These are phyloP conservation scores for Aspergillus mulundensis DNA, from an alignment of 495 filamentous ascomycete species.

Conservation along the genomic window DNA sequence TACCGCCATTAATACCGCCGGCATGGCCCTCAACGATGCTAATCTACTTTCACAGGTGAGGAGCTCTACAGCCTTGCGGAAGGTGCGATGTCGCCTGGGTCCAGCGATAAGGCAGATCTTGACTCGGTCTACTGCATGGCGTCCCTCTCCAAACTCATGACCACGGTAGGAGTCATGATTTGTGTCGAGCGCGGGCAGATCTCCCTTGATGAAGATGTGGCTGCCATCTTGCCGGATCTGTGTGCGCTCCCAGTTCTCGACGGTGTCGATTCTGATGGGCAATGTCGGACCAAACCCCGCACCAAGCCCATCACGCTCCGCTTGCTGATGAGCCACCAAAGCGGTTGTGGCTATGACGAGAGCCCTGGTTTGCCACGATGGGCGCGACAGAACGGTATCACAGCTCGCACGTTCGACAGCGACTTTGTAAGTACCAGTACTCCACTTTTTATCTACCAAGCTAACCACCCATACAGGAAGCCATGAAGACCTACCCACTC, in stretches of 20 bases:
- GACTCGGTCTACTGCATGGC: background rate
- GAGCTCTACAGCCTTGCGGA: background rate
- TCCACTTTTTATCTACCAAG: background rate
- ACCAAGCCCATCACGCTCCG: background rate
- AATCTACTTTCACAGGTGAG: no score
- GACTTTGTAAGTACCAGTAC: background rate
- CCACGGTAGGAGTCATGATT: background rate
- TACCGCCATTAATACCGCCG: no score
- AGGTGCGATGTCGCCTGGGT: background rate
- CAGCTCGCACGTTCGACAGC: background rate
- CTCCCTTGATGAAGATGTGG: background rate
- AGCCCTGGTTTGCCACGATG: background rate
- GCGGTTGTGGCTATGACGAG: background rate
- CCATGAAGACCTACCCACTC: slow-evolving; percentile 24
- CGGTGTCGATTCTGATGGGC: background rate
- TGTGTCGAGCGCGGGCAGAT: background rate
- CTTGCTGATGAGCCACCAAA: background rate
- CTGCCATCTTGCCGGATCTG: background rate
- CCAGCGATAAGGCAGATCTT: background rate
- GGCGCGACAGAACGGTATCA: background rate
- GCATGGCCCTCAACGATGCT: no score
- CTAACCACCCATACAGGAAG: background rate
- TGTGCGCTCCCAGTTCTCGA: background rate
- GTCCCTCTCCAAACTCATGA: background rate
- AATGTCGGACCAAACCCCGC: background rate